A percentile compares a stretch with the other conserved stretches of the same genome.
These are phyloP conservation scores for Trichoderma gamsii DNA, from an alignment of 495 filamentous ascomycete genomes.

Conservation along the genomic window DNA sequence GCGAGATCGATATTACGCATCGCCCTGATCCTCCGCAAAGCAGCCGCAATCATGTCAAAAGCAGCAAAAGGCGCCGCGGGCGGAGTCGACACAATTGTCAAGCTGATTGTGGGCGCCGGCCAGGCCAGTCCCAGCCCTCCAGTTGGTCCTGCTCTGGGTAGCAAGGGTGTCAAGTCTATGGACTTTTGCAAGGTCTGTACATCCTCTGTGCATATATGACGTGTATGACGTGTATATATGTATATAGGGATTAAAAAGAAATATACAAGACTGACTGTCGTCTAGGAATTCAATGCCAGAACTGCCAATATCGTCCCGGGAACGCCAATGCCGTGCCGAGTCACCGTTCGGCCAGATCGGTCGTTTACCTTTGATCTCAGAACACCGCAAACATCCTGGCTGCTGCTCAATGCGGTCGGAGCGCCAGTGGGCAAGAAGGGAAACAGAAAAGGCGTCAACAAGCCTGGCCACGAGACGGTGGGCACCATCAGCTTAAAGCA, in stretches of 20 bases:
- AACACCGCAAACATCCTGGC: constrained; percentile 83
- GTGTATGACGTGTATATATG: too few relatives aligned
- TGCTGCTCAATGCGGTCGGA: constrained; percentile 78
- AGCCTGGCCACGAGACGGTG: constrained; percentile 69
- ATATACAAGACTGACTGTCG: neutral
- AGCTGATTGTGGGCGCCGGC: constrained; percentile 96
- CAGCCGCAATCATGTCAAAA: constrained; percentile 63
- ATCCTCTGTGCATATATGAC: neutral
- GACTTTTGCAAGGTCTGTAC: constrained; percentile 92
- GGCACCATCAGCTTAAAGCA: constrained; percentile 90
- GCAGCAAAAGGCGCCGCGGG: constrained; percentile 53
- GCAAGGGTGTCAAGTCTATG: constrained; percentile 98
- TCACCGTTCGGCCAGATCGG: constrained; percentile 89
- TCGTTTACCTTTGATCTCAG: constrained; percentile 90
- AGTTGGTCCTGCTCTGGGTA: constrained; percentile 92
- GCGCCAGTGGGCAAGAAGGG: constrained; percentile 65
- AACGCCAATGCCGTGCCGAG: constrained; percentile 79
- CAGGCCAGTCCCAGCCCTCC: constrained; percentile 95
- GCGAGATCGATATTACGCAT: constrained; percentile 3
- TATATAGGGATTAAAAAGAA: too few relatives aligned
- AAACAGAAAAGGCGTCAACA: constrained; percentile 70
- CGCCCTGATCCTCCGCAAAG: neutral
- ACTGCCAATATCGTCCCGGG: constrained; percentile 79
- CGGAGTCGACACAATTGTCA: constrained; percentile 74
- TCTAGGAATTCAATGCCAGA: constrained; percentile 93